Evolutionary conservation across 2,329 filamentous ascomycete genomes (phyloP), one percentile per base, ranked within the genome.

Genomic region (Alternaria hordeiaustralica): DNA sequence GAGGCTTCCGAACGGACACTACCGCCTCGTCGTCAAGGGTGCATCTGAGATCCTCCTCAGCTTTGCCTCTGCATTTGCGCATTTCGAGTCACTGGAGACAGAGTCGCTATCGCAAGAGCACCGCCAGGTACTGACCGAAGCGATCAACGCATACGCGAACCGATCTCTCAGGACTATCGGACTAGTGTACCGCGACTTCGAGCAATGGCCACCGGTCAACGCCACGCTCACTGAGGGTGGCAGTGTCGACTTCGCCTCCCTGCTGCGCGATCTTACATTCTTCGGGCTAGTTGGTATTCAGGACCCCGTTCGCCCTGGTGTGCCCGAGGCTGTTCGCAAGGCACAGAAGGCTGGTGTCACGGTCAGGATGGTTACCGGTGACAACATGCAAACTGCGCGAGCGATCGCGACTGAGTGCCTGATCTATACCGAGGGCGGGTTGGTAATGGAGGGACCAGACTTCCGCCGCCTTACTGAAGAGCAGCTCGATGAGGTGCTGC

Each of bases 331-430:
- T 58, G 96, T 98, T 73, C 86, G 86, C 77, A 92, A 96, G 79
- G 97, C 95, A 82, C 92, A 91, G 81, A 88, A 92, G 67, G 96
- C 96, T 65, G 95, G 96, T 69, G 97, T 98, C 73, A 91, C 94
- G 64, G 93, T 99, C 54, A 93, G 97, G 71, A 94, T 99, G 71
- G 97, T 99, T 79, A 98, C 96, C 50, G 95, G 96, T 75, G 95
- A 99, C 82, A 97, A 97, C 83, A 92, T 91, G 79, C 95, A 95
- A 82, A 98, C 96, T 4, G 95, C 95, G 8, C 94, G 97, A 83
- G 95, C 93, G 63, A 97, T 98, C 77, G 97, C 95, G 83, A 91
- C 94, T 70, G 92, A 97, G 80, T 98, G 97, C 78, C 94, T 94
- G 60, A 90, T 98, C 53, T 97, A 98, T 78, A 90, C 88, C 11